phyloP scores from a whole-genome alignment of 1,139 yeast genomes.

The Suhomyces taliae region DNA sequence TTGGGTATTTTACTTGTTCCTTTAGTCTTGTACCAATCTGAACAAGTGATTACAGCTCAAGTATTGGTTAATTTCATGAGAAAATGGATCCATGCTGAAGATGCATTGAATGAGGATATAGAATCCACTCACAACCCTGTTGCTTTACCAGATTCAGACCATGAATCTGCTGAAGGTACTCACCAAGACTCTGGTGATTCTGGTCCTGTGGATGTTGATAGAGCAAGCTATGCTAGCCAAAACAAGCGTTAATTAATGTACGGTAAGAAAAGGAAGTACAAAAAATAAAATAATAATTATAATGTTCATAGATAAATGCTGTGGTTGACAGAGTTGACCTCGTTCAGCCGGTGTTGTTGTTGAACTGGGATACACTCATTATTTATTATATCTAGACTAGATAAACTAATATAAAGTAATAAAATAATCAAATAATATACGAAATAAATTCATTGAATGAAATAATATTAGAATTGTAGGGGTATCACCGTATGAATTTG shows the following conservation, averaged over 20 bases:
- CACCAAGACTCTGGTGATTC: slow-evolving; percentile 1
- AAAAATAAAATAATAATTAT: too few relatives aligned
- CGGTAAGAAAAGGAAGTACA: too few relatives aligned
- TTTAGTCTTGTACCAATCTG: slow-evolving; percentile 79
- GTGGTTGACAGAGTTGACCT: too few relatives aligned
- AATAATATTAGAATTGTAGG: too few relatives aligned
- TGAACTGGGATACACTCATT: not conserved
- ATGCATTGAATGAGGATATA: slow-evolving; percentile 11
- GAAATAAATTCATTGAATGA: too few relatives aligned
- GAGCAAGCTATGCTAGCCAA: not conserved
- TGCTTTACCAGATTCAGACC: not conserved
- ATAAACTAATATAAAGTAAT: too few relatives aligned
- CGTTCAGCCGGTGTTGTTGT: too few relatives aligned
- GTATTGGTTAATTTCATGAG: slow-evolving; percentile 63
- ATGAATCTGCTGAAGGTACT: not conserved
- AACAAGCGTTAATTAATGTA: not conserved
- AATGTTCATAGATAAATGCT: too few relatives aligned
- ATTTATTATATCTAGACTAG: not conserved
- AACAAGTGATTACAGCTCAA: slow-evolving; percentile 80
- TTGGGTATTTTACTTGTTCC: slow-evolving; percentile 79
- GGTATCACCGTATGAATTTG: too few relatives aligned
- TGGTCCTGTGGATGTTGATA: not conserved
- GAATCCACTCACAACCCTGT: slow-evolving; percentile 1
- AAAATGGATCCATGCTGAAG: slow-evolving; percentile 59
- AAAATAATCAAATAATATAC: too few relatives aligned